Base-by-base conservation (phyloP, 1,284 basidiomycete species). In the Moniliella sp. region DNA sequence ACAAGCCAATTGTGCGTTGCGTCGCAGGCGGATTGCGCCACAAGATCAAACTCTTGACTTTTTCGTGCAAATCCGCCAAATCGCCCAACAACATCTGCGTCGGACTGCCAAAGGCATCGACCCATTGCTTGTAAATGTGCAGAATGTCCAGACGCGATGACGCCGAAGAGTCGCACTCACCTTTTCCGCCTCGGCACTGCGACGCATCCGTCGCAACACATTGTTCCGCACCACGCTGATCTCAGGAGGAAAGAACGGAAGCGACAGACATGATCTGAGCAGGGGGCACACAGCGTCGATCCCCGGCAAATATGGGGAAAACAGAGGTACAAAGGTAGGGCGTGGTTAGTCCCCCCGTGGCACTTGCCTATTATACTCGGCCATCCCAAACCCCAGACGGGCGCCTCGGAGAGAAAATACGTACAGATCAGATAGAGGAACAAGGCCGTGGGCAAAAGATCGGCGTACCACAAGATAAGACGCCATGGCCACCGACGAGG, bases 381-480 rank as follows among this genome's bases (percentile, higher is more conserved):
- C n/a, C n/a, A n/a, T n/a, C n/a, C n/a, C n/a, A n/a, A n/a, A n/a
- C n/a, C n/a, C n/a, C n/a, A n/a, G n/a, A n/a, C n/a, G n/a, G n/a
- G n/a, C n/a, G n/a, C n/a, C n/a, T n/a, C n/a, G n/a, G n/a, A n/a
- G n/a, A n/a, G n/a, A n/a, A n/a, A n/a, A n/a, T n/a, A 23, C 21
- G 21, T n/a, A 23, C 21, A 23, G 21, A 23, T 23, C 21, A 23
- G 7, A n/a, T 23, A 23, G 16, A 50, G 39, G n/a, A 54, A 35
- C 31, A 57, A 55, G 8, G 55, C 54, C 0, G 51, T 48, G 1
- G 52, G 51, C n/a, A 59, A 42, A 36, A 55, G 36, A 30, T 59
- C 50, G 30, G 46, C 48, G 31, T 50, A 56, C 56, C 56, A 59
- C 10, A 59, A 41, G n/a, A n/a, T 45, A 59, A 36, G 57, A 59